Conservation (phyloP, 2,329 filamentous ascomycete species). For the Talaromyces pinophilus region DNA sequence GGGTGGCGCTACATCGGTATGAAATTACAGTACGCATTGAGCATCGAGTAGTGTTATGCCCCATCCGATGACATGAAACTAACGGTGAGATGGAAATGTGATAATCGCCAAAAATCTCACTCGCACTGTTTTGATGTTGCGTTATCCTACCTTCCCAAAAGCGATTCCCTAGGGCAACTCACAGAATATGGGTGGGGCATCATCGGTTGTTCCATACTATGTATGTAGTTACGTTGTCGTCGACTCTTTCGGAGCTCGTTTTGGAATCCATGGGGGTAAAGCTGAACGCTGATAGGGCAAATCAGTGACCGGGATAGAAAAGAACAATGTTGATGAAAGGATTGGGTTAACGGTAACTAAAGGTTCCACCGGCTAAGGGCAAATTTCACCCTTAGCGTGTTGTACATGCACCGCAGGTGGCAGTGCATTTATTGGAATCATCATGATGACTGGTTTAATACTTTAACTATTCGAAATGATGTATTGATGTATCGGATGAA, state of each 20-base stretch:
- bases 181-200: not conserved
- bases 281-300: not conserved
- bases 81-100: not conserved
- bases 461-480: not conserved
- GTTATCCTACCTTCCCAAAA: not conserved
- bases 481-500: not conserved
- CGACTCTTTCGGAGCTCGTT: not conserved
- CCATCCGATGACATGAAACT: not conserved
- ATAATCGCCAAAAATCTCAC: not conserved
- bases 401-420: not conserved
- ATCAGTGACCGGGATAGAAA: not conserved
- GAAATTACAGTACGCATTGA: not conserved
- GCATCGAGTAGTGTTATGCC: not conserved
- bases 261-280: not conserved
- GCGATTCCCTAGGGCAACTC: not conserved
- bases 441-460: not conserved
- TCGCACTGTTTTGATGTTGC: not conserved
- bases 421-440: not conserved
- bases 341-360: no score
- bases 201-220: not conserved
- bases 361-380: not conserved
- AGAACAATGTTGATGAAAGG: not conserved
- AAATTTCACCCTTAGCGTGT: constrained; percentile 4
- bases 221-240: not conserved
- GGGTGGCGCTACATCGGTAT: not conserved